A percentile compares a stretch with the other conserved stretches of the same genome.
phyloP scores from a whole-genome alignment of 176 grass and related monocot genomes.

The Elaeis guineensis region DNA sequence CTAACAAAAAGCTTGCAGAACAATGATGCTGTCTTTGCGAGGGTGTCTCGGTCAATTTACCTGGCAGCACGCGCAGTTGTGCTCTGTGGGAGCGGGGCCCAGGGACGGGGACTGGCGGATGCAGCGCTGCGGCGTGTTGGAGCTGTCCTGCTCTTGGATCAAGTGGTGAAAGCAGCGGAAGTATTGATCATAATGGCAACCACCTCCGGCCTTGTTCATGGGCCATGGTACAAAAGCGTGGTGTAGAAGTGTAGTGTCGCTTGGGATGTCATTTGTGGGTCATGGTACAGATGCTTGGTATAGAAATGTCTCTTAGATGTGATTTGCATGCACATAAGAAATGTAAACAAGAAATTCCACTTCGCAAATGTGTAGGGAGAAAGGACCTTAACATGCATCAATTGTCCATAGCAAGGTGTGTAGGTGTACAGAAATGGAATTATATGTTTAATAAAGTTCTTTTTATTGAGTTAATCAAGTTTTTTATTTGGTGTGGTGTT shows the following conservation, averaged over 20 bases:
- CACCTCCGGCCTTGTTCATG: constrained; percentile 52
- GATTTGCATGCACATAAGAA: too few species aligned
- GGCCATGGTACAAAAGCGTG: constrained; percentile 26
- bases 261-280: too few species aligned
- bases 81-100: constrained; percentile 40
- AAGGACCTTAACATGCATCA: too few species aligned
- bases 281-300: constrained; percentile 55
- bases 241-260: constrained; percentile 12
- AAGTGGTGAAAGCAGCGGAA: constrained; percentile 36
- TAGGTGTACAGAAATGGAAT: too few species aligned
- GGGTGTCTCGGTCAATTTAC: constrained; percentile 53
- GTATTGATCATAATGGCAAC: constrained; percentile 42
- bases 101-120: constrained; percentile 57
- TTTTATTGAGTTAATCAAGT: too few species aligned
- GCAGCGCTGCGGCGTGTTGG: constrained; percentile 42
- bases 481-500: too few species aligned
- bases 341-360: too few species aligned
- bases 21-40: constrained; percentile 44
- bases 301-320: constrained; percentile 6
- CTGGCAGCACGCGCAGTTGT: constrained; percentile 41
- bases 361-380: too few species aligned
- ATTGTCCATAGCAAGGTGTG: too few species aligned
- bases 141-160: constrained; percentile 22
- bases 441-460: too few species aligned
- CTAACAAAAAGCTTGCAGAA: constrained; percentile 77